Evolutionary conservation across 768 basidiomycete species (phyloP).

Genomic region (Mrakia hoshinonis): DNA sequence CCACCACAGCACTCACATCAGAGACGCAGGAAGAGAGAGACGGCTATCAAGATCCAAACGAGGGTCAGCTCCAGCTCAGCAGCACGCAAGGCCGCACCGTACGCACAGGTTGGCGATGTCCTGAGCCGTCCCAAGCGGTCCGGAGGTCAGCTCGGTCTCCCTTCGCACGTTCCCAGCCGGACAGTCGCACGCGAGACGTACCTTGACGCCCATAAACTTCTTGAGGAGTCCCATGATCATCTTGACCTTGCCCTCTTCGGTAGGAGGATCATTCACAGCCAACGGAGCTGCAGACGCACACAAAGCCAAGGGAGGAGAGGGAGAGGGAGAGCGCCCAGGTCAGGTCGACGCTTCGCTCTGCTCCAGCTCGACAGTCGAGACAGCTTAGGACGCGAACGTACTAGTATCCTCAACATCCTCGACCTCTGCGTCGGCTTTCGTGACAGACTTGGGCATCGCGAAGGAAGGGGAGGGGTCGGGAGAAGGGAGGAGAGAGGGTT

Average conservation of each 20-base stretch:
- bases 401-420: neutral
- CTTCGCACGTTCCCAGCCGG: no score
- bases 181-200: neutral
- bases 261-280: constrained; percentile 33
- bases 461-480: neutral
- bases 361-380: neutral
- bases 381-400: neutral
- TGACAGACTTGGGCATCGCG: neutral
- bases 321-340: neutral
- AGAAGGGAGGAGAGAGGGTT: neutral
- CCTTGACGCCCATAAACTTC: constrained; percentile 48
- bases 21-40: constrained; percentile 79
- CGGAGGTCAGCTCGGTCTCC: neutral
- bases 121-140: constrained; percentile 43
- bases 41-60: constrained; percentile 50
- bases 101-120: constrained; percentile 82
- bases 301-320: neutral
- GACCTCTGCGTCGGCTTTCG: neutral
- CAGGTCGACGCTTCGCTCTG: neutral
- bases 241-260: constrained; percentile 86
- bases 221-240: constrained; percentile 87
- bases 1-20: constrained; percentile 45
- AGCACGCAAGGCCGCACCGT: constrained; percentile 36
- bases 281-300: neutral
- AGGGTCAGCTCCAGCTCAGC: neutral